phyloP scores from a whole-genome alignment of 352 stramenopile genomes.

The Phytophthora fragariae region DNA sequence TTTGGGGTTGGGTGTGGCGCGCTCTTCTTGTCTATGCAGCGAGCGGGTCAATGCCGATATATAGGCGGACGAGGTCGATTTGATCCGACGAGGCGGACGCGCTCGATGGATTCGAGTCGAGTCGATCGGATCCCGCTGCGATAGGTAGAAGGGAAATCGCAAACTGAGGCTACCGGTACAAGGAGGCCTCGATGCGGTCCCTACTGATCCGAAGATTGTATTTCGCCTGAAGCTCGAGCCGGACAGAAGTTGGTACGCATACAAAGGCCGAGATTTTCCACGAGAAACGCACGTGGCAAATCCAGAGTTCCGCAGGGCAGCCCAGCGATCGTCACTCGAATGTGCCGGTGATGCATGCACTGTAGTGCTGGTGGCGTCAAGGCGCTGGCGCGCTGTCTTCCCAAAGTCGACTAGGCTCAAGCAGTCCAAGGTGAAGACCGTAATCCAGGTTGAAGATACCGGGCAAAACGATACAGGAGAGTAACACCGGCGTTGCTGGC shows the following conservation, averaged over 20 bases:
- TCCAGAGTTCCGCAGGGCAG: neutral
- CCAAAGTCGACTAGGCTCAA: neutral
- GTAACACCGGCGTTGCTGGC: constrained; percentile 6
- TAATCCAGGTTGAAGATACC: constrained; percentile 3
- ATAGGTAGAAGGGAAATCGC: constrained; percentile 11
- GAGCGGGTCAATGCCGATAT: constrained; percentile 4
- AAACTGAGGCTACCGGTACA: constrained; percentile 7
- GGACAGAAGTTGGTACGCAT: constrained; percentile 35
- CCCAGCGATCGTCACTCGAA: neutral
- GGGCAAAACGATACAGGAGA: constrained; percentile 15
- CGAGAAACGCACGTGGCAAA: constrained; percentile 16
- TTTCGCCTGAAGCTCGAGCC: constrained; percentile 8
- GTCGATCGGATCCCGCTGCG: neutral
- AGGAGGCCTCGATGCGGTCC: neutral
- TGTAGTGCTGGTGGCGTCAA: neutral
- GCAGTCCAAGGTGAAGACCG: neutral
- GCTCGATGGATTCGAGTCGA: neutral
- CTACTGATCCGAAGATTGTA: constrained; percentile 21
- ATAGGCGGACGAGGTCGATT: neutral
- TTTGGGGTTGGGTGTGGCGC: constrained; percentile 14
- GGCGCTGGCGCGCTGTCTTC: constrained; percentile 4
- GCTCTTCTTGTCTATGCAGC: constrained; percentile 35
- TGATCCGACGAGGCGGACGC: too few relatives aligned
- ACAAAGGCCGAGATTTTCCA: constrained; percentile 14
- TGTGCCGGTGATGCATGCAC: neutral